Evolutionary conservation across 2,329 filamentous ascomycete species (phyloP).

Genomic region (Calonectria naviculata): DNA sequence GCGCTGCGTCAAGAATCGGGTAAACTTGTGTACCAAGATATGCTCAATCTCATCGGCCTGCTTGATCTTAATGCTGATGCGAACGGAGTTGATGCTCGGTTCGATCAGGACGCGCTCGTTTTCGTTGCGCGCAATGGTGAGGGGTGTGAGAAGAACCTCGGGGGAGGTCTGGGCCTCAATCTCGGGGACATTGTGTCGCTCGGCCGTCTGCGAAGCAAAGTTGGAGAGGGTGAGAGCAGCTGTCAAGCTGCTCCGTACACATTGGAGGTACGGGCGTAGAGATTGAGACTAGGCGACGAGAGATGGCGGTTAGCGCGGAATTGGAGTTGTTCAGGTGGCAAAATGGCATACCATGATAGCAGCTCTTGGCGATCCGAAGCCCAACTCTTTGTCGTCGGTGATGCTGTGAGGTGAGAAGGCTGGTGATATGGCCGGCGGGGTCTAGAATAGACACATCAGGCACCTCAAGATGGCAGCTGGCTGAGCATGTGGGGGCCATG

Average conservation of each 20-base stretch:
- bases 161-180: conserved; percentile 94
- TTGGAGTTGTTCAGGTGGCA: background rate
- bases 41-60: conserved; percentile 99
- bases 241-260: conserved; percentile 93
- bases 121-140: conserved; percentile 93
- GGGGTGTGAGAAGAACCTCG: conserved; percentile 90
- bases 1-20: conserved; percentile 82
- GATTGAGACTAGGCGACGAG: conserved; percentile 81
- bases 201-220: conserved; percentile 96
- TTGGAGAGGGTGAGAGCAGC: conserved; percentile 90
- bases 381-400: conserved; percentile 12
- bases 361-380: conserved; percentile 20
- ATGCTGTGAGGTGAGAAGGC: conserved; percentile 20
- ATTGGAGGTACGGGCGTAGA: conserved; percentile 94
- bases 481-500: conserved; percentile 25
- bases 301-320: conserved; percentile 31
- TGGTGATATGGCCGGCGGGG: conserved; percentile 24
- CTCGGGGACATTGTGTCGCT: conserved; percentile 98
- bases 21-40: conserved; percentile 98
- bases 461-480: conserved; percentile 21
- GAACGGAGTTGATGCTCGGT: conserved; percentile 95
- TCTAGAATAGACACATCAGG: conserved; percentile 24
- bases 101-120: conserved; percentile 97
- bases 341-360: conserved; percentile 32
- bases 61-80: conserved; percentile 99